A percentile compares a stretch with the other conserved stretches of the same genome.
Conservation (phyloP, 495 filamentous ascomycete genomes). For the Parmelia sp. region DNA sequence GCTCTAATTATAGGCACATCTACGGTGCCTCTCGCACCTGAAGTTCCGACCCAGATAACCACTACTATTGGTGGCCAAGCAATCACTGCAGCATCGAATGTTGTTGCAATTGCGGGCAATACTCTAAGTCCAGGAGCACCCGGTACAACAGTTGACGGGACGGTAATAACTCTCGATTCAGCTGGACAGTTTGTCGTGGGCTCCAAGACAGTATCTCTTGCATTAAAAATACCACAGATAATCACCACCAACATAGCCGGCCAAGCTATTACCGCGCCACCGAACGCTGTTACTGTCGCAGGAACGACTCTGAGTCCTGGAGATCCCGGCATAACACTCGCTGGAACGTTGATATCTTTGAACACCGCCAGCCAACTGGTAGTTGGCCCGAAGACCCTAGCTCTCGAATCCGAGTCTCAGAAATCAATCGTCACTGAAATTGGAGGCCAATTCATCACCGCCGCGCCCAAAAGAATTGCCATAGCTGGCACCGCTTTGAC, state of each 20-base stretch:
- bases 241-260: not conserved
- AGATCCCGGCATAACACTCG: not conserved
- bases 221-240: not conserved
- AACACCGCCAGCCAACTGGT: not conserved
- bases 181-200: not conserved
- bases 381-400: not conserved
- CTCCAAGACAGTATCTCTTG: not conserved
- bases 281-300: not conserved
- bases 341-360: not conserved
- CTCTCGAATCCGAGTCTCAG: not conserved
- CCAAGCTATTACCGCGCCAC: not conserved
- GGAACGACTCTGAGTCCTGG: not conserved
- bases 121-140: not conserved
- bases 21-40: too few species aligned
- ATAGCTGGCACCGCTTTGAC: not conserved
- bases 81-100: not conserved
- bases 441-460: not conserved
- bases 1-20: too few species aligned
- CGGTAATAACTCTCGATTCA: not conserved
- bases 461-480: not conserved
- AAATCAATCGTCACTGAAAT: not conserved
- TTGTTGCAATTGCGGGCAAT: not conserved
- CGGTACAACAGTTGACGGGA: not conserved
- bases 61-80: not conserved
- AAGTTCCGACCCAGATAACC: not conserved